Conservation (phyloP, 2,329 filamentous ascomycete genomes). For the Coniochaeta pulveracea region DNA sequence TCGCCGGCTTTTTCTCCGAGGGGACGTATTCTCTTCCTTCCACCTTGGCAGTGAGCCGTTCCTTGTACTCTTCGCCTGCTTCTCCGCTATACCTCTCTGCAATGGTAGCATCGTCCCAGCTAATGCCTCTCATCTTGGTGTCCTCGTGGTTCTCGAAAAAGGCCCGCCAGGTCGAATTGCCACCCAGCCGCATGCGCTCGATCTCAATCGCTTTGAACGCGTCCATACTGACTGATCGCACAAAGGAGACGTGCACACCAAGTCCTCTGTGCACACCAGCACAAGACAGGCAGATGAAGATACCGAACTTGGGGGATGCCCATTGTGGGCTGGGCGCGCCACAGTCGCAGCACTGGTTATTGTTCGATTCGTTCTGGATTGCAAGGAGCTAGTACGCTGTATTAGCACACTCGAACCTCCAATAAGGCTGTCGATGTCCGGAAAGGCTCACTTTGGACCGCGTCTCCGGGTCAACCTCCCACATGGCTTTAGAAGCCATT, state of each 20-base stretch:
- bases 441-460: slow-evolving; percentile 63
- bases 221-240: slow-evolving; percentile 96
- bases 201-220: slow-evolving; percentile 92
- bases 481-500: slow-evolving; percentile 72
- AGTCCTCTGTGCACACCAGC: slow-evolving; percentile 89
- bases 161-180: slow-evolving; percentile 75
- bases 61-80: slow-evolving; percentile 91
- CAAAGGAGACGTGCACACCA: slow-evolving; percentile 96
- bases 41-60: slow-evolving; percentile 74
- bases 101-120: slow-evolving; percentile 81
- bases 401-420: too few species aligned
- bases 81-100: slow-evolving; percentile 84
- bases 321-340: slow-evolving; percentile 93
- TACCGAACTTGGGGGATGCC: slow-evolving; percentile 93
- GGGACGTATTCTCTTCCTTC: slow-evolving; percentile 81
- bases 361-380: slow-evolving; percentile 82
- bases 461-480: slow-evolving; percentile 98
- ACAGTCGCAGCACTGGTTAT: slow-evolving; percentile 91
- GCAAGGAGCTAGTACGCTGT: slow-evolving; percentile 67
- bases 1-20: slow-evolving; percentile 43
- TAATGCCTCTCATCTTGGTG: slow-evolving; percentile 54
- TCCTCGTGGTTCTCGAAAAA: slow-evolving; percentile 72
- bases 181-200: slow-evolving; percentile 83
- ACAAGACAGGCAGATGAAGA: slow-evolving; percentile 97
- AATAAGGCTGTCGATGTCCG: slow-evolving; percentile 8